Base-by-base conservation (phyloP, 116 monocot genomes). In the Phalaenopsis hybrid region DNA sequence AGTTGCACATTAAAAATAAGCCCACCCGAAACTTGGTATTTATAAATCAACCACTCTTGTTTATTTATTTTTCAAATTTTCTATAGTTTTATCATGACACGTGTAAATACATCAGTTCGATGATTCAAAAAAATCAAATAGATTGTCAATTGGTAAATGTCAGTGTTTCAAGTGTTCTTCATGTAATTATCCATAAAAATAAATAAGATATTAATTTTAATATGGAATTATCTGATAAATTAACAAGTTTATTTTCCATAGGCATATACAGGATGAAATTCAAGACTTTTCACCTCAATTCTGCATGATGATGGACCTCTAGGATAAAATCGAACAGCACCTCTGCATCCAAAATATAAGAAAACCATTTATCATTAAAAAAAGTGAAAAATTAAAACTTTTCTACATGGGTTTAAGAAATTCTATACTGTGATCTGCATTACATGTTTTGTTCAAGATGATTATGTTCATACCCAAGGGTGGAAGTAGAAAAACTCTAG, bases 291-390 rank as follows among this genome's bases (percentile, higher is more conserved):
- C 78, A 96, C 96, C 82, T 89, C 88, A 77, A 96, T 81, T 86
- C 85, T 93, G 79, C 96, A 96, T 21, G 96, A 85, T 31, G 96
- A 94, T 86, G 89, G 80, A 20, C 94, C 88, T 82, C 45, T 92
- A 2, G 96, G 94, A 33, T 85, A 94, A 82, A 96, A 96, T 52
- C 94, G 86, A 77, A 94, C 96, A 74, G 94, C 92, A 48, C 96
- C 96, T 81, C 96, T 96, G 78, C 80, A 85, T 75, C 12, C 31
- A 78, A 79, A 50, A 48, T n/a, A n/a, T 50, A 44, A 18, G 45
- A 4, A 72, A 15, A 13, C 37, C 72, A 63, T 21, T 63, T 63
- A 63, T 63, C n/a, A 63, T 7, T 8, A 23, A 21, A 63, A 23
- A 63, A 63, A 63, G 15, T 0, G 18, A 59, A n/a, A 20, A 15